phyloP scores from a whole-genome alignment of 208 protist species.

The Porcisia hertigi region DNA sequence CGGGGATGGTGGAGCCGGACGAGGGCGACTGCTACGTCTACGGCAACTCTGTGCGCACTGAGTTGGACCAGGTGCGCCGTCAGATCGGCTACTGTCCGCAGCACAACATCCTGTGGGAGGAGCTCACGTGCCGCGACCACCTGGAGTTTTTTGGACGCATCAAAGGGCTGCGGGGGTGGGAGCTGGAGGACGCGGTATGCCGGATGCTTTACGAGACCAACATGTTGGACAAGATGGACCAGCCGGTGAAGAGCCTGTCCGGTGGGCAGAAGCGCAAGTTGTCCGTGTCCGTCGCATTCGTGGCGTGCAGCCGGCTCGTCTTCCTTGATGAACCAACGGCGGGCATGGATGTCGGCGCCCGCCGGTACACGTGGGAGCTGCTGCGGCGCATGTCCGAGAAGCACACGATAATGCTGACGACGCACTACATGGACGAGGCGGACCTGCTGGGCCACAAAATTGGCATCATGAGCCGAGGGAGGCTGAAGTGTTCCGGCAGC shows the following conservation, averaged over 20 bases:
- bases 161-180: constrained; percentile 73
- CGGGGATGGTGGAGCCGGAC: constrained; percentile 68
- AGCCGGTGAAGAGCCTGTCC: constrained; percentile 40
- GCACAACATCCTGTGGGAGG: constrained; percentile 59
- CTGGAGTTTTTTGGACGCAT: constrained; percentile 87
- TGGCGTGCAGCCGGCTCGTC: constrained; percentile 81
- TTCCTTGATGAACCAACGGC: constrained; percentile 92
- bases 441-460: constrained; percentile 93
- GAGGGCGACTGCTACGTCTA: constrained; percentile 74
- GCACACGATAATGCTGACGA: constrained; percentile 77
- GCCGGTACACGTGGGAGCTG: constrained; percentile 86
- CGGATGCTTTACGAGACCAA: constrained; percentile 55
- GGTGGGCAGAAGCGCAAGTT: constrained; percentile 92
- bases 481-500: constrained; percentile 51
- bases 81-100: constrained; percentile 76
- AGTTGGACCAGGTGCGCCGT: constrained; percentile 55
- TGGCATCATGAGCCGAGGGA: constrained; percentile 87
- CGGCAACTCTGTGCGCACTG: constrained; percentile 57
- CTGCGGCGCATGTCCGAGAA: constrained; percentile 40
- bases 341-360: constrained; percentile 84
- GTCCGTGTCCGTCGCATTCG: constrained; percentile 88
- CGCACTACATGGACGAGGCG: constrained; percentile 98
- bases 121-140: constrained; percentile 91
- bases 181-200: constrained; percentile 36
- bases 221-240: constrained; percentile 55